Evolutionary conservation across 2,329 filamentous ascomycete species (phyloP).

Genomic region (Ramularia endophylla): DNA sequence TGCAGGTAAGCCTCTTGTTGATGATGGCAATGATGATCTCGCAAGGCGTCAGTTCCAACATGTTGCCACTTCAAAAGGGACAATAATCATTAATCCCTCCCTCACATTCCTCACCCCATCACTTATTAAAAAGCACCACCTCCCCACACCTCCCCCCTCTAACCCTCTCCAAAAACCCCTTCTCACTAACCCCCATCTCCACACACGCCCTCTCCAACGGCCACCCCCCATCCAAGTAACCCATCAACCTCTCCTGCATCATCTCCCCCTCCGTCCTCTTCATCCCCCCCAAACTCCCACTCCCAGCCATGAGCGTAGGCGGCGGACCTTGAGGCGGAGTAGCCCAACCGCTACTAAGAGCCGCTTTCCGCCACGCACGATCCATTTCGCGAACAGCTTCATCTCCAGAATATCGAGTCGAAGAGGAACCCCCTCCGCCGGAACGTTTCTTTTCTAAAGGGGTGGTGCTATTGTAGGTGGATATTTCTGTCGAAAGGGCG

Average conservation of each 20-base stretch:
- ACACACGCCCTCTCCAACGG: constrained; percentile 79
- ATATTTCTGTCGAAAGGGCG: constrained; percentile 51
- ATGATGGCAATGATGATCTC: no score
- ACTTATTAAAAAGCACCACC: constrained; percentile 27
- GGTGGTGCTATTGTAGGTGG: constrained; percentile 6
- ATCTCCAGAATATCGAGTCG: constrained; percentile 15
- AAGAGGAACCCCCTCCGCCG: constrained; percentile 1
- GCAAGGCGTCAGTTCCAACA: no score
- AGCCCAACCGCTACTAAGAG: constrained; percentile 26
- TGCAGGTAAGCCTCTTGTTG: no score
- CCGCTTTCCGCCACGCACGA: constrained; percentile 30
- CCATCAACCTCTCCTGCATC: constrained; percentile 45
- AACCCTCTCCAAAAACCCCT: constrained; percentile 63
- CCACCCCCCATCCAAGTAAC: constrained; percentile 68
- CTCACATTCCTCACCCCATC: constrained; percentile 5
- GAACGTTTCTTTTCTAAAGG: constrained; percentile 11
- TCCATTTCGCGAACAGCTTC: constrained; percentile 23
- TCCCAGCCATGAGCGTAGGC: constrained; percentile 31
- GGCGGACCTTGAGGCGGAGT: constrained; percentile 24
- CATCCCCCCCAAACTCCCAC: constrained; percentile 13
- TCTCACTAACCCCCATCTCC: constrained; percentile 64
- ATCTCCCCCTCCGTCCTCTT: constrained; percentile 29
- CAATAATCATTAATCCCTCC: no score
- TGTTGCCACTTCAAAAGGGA: no score
- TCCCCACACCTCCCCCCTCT: constrained; percentile 42